phyloP scores from a whole-genome alignment of 2,329 filamentous ascomycete genomes.

The Pestalotiopsis sp. region DNA sequence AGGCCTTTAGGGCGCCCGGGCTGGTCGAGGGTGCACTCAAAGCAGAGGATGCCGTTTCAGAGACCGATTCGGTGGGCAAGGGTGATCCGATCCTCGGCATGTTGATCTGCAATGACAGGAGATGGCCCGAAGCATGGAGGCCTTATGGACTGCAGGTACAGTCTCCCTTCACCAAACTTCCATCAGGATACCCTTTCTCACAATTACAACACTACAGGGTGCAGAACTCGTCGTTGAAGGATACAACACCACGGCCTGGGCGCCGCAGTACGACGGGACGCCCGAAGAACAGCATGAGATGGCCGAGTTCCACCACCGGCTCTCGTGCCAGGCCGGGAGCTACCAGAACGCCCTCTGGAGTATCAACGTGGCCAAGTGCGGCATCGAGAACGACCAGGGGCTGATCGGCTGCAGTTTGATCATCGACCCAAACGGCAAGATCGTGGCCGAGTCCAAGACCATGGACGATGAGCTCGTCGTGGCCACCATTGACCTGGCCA shows the following conservation, averaged over 20 bases:
- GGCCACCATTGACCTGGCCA: constrained; percentile 50
- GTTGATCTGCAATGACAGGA: constrained; percentile 59
- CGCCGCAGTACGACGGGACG: constrained; percentile 41
- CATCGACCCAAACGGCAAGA: constrained; percentile 48
- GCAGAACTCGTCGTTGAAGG: constrained; percentile 38
- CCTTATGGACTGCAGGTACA: constrained; percentile 51
- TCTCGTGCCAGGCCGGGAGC: constrained; percentile 54
- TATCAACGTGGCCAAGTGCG: constrained; percentile 51
- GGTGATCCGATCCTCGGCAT: constrained; percentile 57
- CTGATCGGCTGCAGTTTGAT: constrained; percentile 53
- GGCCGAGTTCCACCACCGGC: constrained; percentile 53
- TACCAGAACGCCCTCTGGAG: constrained; percentile 57
- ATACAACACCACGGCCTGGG: constrained; percentile 54
- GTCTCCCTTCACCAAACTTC: constrained; percentile 17
- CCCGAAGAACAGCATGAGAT: constrained; percentile 46
- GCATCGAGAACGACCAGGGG: constrained; percentile 50
- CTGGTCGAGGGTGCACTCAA: constrained; percentile 41
- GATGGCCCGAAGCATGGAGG: constrained; percentile 58
- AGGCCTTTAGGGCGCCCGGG: constrained; percentile 53
- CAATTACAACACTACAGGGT: constrained; percentile 28
- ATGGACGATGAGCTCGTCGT: constrained; percentile 53
- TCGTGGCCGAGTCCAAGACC: constrained; percentile 51
- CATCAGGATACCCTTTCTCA: background rate
- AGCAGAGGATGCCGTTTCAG: constrained; percentile 27
- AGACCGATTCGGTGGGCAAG: constrained; percentile 28